These are phyloP conservation scores for Eucalyptus sideroxylon DNA, from an alignment of 345 rosid species.

Conservation along the genomic window DNA sequence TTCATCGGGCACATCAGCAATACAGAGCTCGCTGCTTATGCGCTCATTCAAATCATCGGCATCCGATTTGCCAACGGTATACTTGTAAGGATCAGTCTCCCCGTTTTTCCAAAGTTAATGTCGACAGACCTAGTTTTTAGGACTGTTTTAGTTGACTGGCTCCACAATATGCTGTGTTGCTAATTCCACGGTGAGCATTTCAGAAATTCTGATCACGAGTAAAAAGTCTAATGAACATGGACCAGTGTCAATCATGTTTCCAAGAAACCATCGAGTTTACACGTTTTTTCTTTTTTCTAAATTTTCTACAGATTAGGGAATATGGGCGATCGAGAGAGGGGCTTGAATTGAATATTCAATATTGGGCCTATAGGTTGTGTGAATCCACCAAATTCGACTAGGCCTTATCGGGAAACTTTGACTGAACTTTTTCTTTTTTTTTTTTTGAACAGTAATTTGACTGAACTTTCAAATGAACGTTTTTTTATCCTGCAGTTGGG, in stretches of 20 bases:
- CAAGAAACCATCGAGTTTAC: not conserved
- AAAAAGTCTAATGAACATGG: not conserved
- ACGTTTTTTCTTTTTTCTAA: not conserved
- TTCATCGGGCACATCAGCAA: slow-evolving; percentile 41
- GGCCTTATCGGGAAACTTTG: not conserved
- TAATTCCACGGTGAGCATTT: not conserved
- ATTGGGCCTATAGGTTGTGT: not conserved
- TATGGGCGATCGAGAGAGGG: not conserved
- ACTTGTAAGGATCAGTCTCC: slow-evolving; percentile 2
- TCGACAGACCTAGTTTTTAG: not conserved
- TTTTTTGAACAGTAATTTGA: too few species aligned
- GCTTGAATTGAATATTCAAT: not conserved
- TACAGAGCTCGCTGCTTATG: slow-evolving; percentile 38
- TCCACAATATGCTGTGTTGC: not conserved
- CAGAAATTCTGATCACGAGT: not conserved
- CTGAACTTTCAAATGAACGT: not conserved
- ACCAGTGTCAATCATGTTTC: not conserved
- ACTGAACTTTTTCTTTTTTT: not conserved
- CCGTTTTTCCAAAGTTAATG: not conserved
- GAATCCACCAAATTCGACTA: not conserved
- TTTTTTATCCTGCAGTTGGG: slow-evolving; percentile 1
- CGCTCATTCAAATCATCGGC: slow-evolving; percentile 41
- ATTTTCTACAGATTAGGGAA: not conserved
- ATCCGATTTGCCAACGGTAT: slow-evolving; percentile 47
- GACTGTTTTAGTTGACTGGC: not conserved